A percentile compares a stretch with the other conserved stretches of the same genome.
These are phyloP conservation scores for Cytospora paraplurivora DNA, from an alignment of 2,329 filamentous ascomycete species.

Conservation along the genomic window DNA sequence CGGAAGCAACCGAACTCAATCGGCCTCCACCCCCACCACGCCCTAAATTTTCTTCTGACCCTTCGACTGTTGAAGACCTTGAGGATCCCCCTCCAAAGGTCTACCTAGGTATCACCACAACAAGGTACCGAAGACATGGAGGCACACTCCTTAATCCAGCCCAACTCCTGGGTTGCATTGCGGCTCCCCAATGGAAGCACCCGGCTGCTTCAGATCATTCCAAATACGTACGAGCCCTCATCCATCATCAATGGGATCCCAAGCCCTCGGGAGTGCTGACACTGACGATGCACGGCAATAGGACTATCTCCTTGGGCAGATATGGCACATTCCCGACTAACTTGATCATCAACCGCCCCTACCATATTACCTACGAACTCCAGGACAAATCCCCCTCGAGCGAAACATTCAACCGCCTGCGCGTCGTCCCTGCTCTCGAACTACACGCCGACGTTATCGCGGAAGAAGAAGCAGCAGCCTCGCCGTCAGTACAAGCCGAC, in stretches of 20 bases:
- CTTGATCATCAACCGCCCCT: conserved; percentile 86
- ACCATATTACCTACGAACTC: conserved; percentile 88
- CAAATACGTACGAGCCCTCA: conserved; percentile 56
- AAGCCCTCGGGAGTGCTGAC: conserved; percentile 13
- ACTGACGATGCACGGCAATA: conserved; percentile 41
- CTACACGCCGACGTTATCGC: conserved; percentile 78
- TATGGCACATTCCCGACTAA: conserved; percentile 90
- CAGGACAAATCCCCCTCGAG: conserved; percentile 65
- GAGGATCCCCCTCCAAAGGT: background rate
- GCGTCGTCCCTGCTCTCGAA: conserved; percentile 78
- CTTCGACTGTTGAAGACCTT: background rate
- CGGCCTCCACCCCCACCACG: background rate
- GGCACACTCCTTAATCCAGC: conserved; percentile 53
- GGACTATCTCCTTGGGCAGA: conserved; percentile 86
- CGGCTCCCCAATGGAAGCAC: conserved; percentile 61
- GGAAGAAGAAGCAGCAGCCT: conserved; percentile 36
- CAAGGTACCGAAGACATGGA: conserved; percentile 16
- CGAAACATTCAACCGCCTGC: conserved; percentile 68
- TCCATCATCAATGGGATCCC: background rate
- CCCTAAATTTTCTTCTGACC: conserved; percentile 19
- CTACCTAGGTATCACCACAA: background rate
- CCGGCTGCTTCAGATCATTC: conserved; percentile 58
- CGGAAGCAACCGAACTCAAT: conserved; percentile 17
- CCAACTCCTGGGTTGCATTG: conserved; percentile 62
- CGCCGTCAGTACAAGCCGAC: conserved; percentile 43